Conservation (phyloP, 306 rosid species). For the Quillaja saponaria region DNA sequence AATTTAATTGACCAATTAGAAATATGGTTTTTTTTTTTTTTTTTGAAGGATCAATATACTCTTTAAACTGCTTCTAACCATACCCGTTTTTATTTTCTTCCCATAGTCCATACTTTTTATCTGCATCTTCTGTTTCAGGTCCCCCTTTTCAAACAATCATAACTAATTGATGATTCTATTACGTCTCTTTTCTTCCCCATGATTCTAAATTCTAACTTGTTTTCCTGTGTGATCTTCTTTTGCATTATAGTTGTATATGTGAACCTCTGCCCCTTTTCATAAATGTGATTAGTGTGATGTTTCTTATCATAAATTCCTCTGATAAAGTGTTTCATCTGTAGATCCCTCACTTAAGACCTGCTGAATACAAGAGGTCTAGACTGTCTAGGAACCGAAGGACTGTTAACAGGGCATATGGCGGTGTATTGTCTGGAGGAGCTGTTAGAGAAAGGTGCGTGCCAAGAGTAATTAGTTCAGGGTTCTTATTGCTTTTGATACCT, state of each 20-base stretch:
- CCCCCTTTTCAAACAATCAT: no score
- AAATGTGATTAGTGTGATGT: neutral
- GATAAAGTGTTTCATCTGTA: conserved; percentile 25
- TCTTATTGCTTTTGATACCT: neutral
- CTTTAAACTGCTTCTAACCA: neutral
- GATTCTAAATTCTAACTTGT: neutral
- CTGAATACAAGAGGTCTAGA: conserved; percentile 82
- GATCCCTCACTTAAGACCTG: conserved; percentile 91
- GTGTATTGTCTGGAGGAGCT: conserved; percentile 81
- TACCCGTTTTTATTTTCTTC: neutral
- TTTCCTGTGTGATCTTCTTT: neutral
- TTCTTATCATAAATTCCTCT: neutral
- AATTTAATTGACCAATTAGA: no score
- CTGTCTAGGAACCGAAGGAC: conserved; percentile 77
- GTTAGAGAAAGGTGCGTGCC: conserved; percentile 71
- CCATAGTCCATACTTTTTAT: neutral
- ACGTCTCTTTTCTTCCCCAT: neutral
- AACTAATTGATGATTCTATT: neutral
- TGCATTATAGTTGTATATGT: no score
- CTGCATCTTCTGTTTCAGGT: no score
- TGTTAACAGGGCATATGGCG: conserved; percentile 80
- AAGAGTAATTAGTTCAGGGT: neutral
- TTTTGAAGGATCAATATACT: neutral
- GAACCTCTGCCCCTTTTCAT: no score
- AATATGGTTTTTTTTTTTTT: no score